Evolutionary conservation across 441 rosid species (phyloP).

Genomic region (Corymbia calophylla): DNA sequence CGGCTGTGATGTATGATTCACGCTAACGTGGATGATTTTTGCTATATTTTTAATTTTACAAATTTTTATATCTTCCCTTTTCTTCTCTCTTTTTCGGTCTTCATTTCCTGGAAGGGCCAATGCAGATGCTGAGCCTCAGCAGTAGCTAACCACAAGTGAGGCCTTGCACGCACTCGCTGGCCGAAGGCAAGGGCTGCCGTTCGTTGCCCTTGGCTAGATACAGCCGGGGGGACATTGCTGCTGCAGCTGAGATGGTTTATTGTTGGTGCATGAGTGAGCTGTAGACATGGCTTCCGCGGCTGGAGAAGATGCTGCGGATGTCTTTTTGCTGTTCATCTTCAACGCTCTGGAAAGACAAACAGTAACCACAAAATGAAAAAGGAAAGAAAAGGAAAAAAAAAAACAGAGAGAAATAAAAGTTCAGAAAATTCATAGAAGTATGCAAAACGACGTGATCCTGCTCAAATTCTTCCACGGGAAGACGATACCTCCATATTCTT

Average conservation of each 20-base stretch:
- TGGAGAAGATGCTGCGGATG: background rate
- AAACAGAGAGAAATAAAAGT: background rate
- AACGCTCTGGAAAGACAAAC: background rate
- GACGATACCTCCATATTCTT: background rate
- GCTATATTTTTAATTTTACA: background rate
- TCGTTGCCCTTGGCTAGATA: background rate
- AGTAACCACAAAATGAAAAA: background rate
- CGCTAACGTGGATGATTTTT: background rate
- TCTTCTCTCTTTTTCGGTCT: background rate
- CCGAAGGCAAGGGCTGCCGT: background rate
- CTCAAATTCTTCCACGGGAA: background rate
- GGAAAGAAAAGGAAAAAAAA: background rate
- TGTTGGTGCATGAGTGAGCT: background rate
- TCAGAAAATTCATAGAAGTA: background rate
- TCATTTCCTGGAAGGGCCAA: background rate
- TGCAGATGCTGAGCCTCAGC: no score
- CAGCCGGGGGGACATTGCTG: background rate
- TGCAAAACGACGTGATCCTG: background rate
- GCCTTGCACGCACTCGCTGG: background rate
- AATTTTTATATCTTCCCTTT: background rate
- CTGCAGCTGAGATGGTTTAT: background rate
- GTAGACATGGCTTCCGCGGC: background rate
- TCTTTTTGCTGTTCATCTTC: background rate
- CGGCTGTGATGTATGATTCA: accelerated
- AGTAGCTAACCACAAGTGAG: background rate